phyloP scores from a whole-genome alignment of 139 green algal genomes.

The Ostreobium quekettii region DNA sequence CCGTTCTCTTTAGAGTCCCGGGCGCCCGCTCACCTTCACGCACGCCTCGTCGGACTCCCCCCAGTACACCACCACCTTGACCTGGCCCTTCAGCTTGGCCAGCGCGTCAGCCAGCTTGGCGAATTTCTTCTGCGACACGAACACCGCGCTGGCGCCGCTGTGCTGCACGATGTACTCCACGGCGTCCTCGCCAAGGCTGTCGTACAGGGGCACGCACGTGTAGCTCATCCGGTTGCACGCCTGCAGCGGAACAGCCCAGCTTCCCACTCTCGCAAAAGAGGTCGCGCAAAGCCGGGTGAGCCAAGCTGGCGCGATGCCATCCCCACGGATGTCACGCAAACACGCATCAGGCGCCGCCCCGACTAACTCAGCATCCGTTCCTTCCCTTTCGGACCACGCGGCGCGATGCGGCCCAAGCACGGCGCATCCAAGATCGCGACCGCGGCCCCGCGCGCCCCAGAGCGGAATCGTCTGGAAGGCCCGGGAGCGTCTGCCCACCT shows the following conservation, averaged over 20 bases:
- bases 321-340: too few species aligned
- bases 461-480: too few species aligned
- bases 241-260: slow-evolving; percentile 53
- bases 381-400: too few species aligned
- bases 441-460: too few species aligned
- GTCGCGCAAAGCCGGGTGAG: too few species aligned
- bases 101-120: slow-evolving; percentile 33
- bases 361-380: too few species aligned
- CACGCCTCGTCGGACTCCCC: slow-evolving; percentile 21
- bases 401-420: too few species aligned
- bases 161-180: slow-evolving; percentile 29
- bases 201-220: slow-evolving; percentile 39
- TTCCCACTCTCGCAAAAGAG: too few species aligned
- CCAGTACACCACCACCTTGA: slow-evolving; percentile 79
- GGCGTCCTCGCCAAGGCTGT: slow-evolving; percentile 25
- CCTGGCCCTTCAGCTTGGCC: slow-evolving; percentile 29
- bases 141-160: slow-evolving; percentile 16
- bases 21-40: neutral
- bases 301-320: too few species aligned
- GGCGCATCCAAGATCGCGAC: too few species aligned
- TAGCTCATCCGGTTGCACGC: slow-evolving; percentile 78
- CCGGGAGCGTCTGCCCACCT: slow-evolving; percentile 41
- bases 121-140: slow-evolving; percentile 1
- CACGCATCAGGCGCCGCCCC: too few species aligned
- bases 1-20: too few species aligned